Evolutionary conservation across 768 basidiomycete genomes (phyloP).

Genomic region (Russula ochroleuca): DNA sequence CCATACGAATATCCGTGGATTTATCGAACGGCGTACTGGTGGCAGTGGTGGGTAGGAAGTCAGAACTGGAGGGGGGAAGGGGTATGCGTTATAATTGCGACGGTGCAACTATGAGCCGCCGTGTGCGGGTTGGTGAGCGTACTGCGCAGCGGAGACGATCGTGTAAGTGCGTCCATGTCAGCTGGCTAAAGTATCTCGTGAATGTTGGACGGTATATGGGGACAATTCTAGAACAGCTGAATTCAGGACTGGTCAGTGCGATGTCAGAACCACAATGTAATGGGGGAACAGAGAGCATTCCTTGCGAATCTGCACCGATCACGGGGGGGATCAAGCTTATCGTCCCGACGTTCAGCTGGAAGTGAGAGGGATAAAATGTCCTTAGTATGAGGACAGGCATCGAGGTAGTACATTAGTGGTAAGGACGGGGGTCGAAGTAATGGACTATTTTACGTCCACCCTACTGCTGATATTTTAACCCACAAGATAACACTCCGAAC

Average conservation of each 20-base stretch:
- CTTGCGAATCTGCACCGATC: background rate
- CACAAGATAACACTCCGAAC: conserved; percentile 7
- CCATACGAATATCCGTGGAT: conserved; percentile 71
- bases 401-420: too few species aligned
- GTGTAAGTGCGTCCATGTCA: background rate
- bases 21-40: conserved; percentile 67
- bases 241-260: background rate
- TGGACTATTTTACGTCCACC: background rate
- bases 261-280: background rate
- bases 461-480: background rate
- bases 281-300: background rate
- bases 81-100: background rate
- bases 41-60: conserved; percentile 26
- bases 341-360: background rate
- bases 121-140: background rate
- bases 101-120: background rate
- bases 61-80: background rate
- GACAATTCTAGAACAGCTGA: background rate
- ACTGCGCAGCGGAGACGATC: background rate
- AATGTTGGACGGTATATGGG: background rate
- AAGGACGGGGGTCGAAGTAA: background rate
- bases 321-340: background rate
- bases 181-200: background rate
- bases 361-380: background rate
- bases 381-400: background rate